Evolutionary conservation across 768 basidiomycete genomes (phyloP).

Genomic region (Rubroboletus satanas): DNA sequence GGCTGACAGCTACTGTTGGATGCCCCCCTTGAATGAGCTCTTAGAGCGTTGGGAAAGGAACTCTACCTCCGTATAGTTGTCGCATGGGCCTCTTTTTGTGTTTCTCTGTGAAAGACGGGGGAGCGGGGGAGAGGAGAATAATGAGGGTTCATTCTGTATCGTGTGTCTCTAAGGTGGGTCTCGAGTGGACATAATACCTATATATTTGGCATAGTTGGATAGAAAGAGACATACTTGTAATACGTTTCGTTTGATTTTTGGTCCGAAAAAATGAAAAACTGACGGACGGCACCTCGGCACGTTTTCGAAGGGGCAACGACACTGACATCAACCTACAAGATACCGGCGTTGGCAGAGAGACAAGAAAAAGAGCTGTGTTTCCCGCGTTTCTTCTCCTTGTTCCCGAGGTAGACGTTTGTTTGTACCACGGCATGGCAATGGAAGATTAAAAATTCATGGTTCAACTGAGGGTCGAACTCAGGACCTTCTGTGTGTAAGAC

Average conservation of each 20-base stretch:
- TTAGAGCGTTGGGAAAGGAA: neutral
- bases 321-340: neutral
- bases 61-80: neutral
- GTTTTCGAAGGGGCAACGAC: too few species aligned
- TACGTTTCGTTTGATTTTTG: neutral
- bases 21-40: neutral
- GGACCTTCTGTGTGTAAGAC: conserved; percentile 44
- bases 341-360: neutral
- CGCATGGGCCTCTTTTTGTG: neutral
- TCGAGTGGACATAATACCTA: neutral
- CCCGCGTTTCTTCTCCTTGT: too few species aligned
- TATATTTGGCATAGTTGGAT: neutral
- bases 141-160: neutral
- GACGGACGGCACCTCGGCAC: neutral
- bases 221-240: neutral
- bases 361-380: too few species aligned
- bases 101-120: neutral
- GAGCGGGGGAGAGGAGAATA: neutral
- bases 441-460: conserved; percentile 33
- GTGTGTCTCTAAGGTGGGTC: neutral
- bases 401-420: too few species aligned
- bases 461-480: conserved; percentile 42
- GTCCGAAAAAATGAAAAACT: neutral
- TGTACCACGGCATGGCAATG: neutral
- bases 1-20: neutral